These are phyloP conservation scores for Phytophthora fragariae DNA, from an alignment of 352 stramenopile species.

Conservation along the genomic window DNA sequence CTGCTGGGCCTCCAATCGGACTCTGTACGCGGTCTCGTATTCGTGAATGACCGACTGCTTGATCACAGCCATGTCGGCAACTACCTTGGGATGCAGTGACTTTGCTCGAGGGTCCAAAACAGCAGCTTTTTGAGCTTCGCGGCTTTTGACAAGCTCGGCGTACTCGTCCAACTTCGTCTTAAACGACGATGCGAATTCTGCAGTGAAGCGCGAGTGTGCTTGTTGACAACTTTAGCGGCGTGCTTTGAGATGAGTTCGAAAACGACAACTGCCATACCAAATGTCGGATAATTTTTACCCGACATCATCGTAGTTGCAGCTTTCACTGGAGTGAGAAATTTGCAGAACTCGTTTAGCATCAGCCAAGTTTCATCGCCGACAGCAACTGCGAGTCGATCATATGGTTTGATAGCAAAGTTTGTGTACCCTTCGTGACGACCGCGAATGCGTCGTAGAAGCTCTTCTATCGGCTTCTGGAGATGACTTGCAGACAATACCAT, in stretches of 20 bases:
- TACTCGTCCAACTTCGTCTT: slow-evolving; percentile 24
- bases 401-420: slow-evolving; percentile 6
- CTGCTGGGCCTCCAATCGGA: background rate
- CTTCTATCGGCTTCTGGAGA: slow-evolving; percentile 2
- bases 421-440: slow-evolving; percentile 19
- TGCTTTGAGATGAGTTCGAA: slow-evolving; percentile 8
- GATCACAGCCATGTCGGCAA: slow-evolving; percentile 9
- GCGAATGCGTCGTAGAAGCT: slow-evolving; percentile 12
- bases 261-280: slow-evolving; percentile 18
- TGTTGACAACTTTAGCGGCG: background rate
- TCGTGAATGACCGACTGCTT: slow-evolving; percentile 5
- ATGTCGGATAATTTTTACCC: slow-evolving; percentile 20
- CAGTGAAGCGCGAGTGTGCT: background rate
- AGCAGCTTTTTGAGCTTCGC: slow-evolving; percentile 24
- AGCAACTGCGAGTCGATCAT: background rate
- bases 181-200: slow-evolving; percentile 15
- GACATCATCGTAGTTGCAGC: slow-evolving; percentile 23
- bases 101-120: slow-evolving; percentile 21
- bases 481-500: slow-evolving; percentile 14
- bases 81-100: background rate
- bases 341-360: slow-evolving; percentile 5
- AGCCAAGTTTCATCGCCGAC: background rate
- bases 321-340: slow-evolving; percentile 25
- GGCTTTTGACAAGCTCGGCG: background rate
- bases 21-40: slow-evolving; percentile 4